Evolutionary conservation across 192 early-diverging fungal species (phyloP).

Genomic region (Coemansia erecta): DNA sequence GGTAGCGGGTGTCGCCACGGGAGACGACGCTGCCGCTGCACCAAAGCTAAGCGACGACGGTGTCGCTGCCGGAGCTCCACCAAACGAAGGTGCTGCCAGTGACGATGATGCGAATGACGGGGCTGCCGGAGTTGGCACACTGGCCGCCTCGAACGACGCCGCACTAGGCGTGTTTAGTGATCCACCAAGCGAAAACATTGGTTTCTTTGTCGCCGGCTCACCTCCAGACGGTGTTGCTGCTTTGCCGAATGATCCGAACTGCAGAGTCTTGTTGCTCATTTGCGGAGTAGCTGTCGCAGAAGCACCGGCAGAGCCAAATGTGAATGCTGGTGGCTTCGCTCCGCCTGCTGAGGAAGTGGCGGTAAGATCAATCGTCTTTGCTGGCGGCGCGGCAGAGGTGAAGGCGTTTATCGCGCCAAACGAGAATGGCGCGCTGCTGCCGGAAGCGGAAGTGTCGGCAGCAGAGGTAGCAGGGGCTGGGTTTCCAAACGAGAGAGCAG

Average conservation of each 20-base stretch:
- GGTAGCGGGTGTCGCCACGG: constrained; percentile 25
- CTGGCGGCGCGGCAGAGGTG: constrained; percentile 8
- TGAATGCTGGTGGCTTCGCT: constrained; percentile 7
- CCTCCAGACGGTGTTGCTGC: not conserved
- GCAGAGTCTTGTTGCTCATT: constrained; percentile 9
- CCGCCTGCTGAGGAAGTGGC: constrained; percentile 7
- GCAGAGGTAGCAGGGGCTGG: not conserved
- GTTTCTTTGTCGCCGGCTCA: constrained; percentile 23
- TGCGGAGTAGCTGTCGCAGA: not conserved
- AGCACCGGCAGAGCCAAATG: not conserved
- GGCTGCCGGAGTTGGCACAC: constrained; percentile 30
- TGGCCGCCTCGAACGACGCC: constrained; percentile 38
- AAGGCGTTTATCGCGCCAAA: constrained; percentile 11
- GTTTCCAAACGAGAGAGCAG: constrained; percentile 18
- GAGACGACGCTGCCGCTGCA: constrained; percentile 21
- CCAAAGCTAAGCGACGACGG: constrained; percentile 40
- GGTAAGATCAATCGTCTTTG: constrained; percentile 28
- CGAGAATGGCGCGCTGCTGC: constrained; percentile 3
- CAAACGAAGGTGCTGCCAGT: constrained; percentile 22
- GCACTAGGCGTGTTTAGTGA: constrained; percentile 39
- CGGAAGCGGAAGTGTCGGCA: no score
- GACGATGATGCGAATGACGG: constrained; percentile 26
- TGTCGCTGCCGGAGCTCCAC: constrained; percentile 26
- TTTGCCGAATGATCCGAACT: constrained; percentile 5
- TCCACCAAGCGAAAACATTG: constrained; percentile 22